Conservation (phyloP, 371 early-diverging fungal genomes). For the Mucor mucedo region DNA sequence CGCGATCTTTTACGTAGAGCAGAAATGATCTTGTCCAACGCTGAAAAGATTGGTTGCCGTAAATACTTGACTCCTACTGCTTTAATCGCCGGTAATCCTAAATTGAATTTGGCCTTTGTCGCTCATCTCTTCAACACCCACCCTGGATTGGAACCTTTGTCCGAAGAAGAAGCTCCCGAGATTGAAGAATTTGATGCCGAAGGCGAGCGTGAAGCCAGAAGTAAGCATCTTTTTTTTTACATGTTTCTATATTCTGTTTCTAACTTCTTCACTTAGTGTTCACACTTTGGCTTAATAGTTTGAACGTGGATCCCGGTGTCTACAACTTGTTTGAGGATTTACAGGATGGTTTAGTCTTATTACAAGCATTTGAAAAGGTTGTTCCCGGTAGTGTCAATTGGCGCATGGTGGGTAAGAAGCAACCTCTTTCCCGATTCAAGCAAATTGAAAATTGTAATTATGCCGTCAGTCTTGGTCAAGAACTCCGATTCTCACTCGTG, state of each 20-base stretch:
- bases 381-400: slow-evolving; percentile 89
- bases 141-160: slow-evolving; percentile 89
- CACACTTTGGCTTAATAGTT: slow-evolving; percentile 93
- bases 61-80: slow-evolving; percentile 94
- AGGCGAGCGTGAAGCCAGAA: slow-evolving; percentile 95
- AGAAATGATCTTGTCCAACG: slow-evolving; percentile 86
- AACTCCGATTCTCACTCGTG: slow-evolving; percentile 86
- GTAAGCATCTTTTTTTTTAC: slow-evolving; percentile 27
- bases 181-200: slow-evolving; percentile 89
- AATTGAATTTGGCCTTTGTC: slow-evolving; percentile 95
- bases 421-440: slow-evolving; percentile 87
- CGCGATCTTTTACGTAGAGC: slow-evolving; percentile 81
- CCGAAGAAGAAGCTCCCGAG: slow-evolving; percentile 86
- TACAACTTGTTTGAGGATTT: slow-evolving; percentile 89
- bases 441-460: slow-evolving; percentile 96
- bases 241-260: background rate
- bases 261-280: slow-evolving; percentile 60
- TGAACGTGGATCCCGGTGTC: slow-evolving; percentile 95
- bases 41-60: slow-evolving; percentile 92
- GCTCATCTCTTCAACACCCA: slow-evolving; percentile 95
- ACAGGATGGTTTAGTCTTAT: slow-evolving; percentile 77
- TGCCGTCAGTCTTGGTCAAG: slow-evolving; percentile 86
- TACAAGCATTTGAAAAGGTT: slow-evolving; percentile 94
- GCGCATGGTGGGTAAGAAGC: slow-evolving; percentile 81
- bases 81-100: slow-evolving; percentile 91